Base-by-base conservation (phyloP, 352 stramenopile genomes). In the Thraustochytrium sp. region DNA sequence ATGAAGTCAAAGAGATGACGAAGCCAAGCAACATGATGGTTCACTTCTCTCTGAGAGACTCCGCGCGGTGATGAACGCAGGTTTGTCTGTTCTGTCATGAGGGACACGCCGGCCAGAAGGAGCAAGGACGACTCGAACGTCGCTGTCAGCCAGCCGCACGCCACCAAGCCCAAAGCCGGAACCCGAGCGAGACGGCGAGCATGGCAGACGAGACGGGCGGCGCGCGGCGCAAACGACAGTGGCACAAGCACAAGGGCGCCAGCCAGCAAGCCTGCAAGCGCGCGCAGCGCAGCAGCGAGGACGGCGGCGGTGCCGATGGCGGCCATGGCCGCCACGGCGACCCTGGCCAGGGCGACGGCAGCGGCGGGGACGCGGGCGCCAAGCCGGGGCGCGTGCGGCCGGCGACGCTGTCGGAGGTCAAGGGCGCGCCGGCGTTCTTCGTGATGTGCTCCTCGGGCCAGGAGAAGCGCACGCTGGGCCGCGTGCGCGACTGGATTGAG, bases 401-500 rank as follows among this genome's bases (percentile, higher is more conserved):
- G 21, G 59, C 59, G 34, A 31, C 59, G 34, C 40, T 72, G 59
- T 44, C 59, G 59, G 59, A 72, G 2, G 59, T 72, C 34, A 72
- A 72, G 26, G 59, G 59, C 21, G 59, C 26, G 26, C 13, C 59
- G 9, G 59, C 59, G n/a, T 72, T 72, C 40, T 72, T 72, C 36
- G 42, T 72, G 0, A 72, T 72, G 59, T 72, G 59, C 36, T 18
- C 9, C 2, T 21, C 59, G 1, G 59, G 59, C 59, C 42, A 31
- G 26, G 59, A 72, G 26, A 72, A 72, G 40, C 59, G 59, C 40
- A 72, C 59, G 8, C 26, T 9, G 23, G 59, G 59, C 36, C 59
- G 46, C 9, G 46, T 72, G 59, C 59, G 59, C 34, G 59, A 72
- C 40, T 72, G 59, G 59, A 72, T 72, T 26, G 59, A 72, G 40